Evolutionary conservation across 495 filamentous ascomycete species (phyloP), one percentile per base, ranked within the genome.

Genomic region (Aspergillus panamensis): DNA sequence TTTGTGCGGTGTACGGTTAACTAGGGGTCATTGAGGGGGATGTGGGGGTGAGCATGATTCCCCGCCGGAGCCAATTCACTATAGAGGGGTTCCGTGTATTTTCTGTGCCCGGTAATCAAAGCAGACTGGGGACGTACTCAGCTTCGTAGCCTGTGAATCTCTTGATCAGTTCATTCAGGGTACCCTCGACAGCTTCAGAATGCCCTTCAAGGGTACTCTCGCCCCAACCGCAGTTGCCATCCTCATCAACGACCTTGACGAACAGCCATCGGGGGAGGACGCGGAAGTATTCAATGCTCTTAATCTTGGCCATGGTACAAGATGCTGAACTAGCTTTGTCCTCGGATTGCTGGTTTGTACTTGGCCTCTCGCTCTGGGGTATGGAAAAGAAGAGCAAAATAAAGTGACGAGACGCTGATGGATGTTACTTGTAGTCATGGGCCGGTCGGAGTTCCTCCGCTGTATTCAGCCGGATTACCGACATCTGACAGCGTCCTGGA

Each of bases 181-280:
- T 85, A 6, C 89, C 89, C 69, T 92, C 88, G 21, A 91, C 82
- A 17, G 88, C 87, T 62, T 87, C 80, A 4, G 83, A 86, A 66
- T 92, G 88, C 0, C 88, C 87, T 70, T 92, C 88, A 4, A 92
- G 73, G 0, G 85, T 88, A 6, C 85, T 85, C 69, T 91, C 89
- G 37, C 89, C 89, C 89, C 89, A 92, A n/a, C 88, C 89, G 57
- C 74, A 76, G 12, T 81, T 72, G 21, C 80, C 84, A 10, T 80
- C 77, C 40, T 84, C 79, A 66, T 88, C 86, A 17, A 78, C 81
- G 57, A 91, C 78, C 63, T 91, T 91, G 61, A 91, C 89, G 59
- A 92, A 91, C 10, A 91, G 80, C 88, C 89, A 92, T 37, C 87
- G 76, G 25, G 87, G 87, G 2, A 84, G 79, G 35, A 90, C 82